phyloP scores from a whole-genome alignment of 495 filamentous ascomycete genomes.

The Penicillium ochrochloron region DNA sequence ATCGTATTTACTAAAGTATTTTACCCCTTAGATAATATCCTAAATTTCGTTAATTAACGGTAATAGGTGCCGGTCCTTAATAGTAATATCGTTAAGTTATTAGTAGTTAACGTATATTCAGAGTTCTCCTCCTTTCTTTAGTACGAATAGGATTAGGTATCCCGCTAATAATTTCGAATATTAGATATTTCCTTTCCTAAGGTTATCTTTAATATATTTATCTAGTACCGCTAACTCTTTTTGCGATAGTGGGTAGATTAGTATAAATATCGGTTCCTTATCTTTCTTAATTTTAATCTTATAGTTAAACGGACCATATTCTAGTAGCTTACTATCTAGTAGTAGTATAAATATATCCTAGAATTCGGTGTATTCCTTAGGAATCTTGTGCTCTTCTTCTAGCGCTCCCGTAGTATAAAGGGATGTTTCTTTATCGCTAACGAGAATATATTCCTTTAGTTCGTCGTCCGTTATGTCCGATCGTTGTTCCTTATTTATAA shows the following conservation, averaged over 20 bases:
- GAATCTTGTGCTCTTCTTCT: constrained; percentile 4
- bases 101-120: constrained; percentile 31
- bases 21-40: constrained; percentile 24
- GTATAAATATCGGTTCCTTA: not conserved
- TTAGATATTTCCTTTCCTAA: not conserved
- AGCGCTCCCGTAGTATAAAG: not conserved
- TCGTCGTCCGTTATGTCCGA: not conserved
- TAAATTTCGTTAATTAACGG: constrained; percentile 25
- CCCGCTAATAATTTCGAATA: not conserved
- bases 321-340: constrained; percentile 17
- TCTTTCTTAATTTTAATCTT: constrained; percentile 4
- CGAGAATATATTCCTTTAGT: not conserved
- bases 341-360: constrained; percentile 14
- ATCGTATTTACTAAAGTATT: constrained; percentile 34
- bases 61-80: constrained; percentile 32
- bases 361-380: constrained; percentile 3
- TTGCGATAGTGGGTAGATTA: constrained; percentile 3
- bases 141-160: constrained; percentile 31
- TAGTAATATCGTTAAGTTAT: constrained; percentile 32
- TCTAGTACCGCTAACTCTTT: constrained; percentile 14
- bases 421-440: not conserved
- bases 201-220: constrained; percentile 5
- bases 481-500: not conserved
- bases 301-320: not conserved
- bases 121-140: constrained; percentile 32